phyloP scores from a whole-genome alignment of 2,329 filamentous ascomycete species.

The Exophiala viscosa region DNA sequence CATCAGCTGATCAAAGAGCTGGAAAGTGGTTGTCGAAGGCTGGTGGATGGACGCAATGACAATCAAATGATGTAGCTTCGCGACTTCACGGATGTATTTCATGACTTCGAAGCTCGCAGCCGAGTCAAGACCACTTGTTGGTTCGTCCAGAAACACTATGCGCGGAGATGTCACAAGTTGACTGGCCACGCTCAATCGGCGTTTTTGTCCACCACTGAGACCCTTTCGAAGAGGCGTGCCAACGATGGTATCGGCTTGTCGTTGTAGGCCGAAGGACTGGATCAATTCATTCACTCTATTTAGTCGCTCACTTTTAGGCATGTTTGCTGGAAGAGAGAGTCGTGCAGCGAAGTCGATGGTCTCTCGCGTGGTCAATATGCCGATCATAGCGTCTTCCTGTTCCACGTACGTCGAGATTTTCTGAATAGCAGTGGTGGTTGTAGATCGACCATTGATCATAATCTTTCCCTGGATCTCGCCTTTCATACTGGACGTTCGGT shows the following conservation, averaged over 20 bases:
- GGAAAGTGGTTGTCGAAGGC: conserved; percentile 73
- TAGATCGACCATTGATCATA: conserved; percentile 59
- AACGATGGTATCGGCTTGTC: conserved; percentile 67
- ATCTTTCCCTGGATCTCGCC: conserved; percentile 53
- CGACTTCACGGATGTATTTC: conserved; percentile 65
- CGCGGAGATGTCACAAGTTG: conserved; percentile 77
- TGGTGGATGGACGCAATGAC: conserved; percentile 83
- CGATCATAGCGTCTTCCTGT: conserved; percentile 81
- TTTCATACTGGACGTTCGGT: conserved; percentile 53
- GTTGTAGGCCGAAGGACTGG: conserved; percentile 66
- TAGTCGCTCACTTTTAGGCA: conserved; percentile 56
- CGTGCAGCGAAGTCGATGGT: conserved; percentile 74
- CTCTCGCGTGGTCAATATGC: conserved; percentile 74
- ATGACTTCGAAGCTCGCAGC: conserved; percentile 73
- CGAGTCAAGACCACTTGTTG: conserved; percentile 78
- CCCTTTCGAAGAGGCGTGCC: conserved; percentile 81
- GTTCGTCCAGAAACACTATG: conserved; percentile 78
- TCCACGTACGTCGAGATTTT: conserved; percentile 74
- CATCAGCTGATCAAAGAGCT: conserved; percentile 74
- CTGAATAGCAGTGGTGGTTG: conserved; percentile 56
- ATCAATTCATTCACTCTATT: conserved; percentile 64
- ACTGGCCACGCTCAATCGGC: conserved; percentile 72
- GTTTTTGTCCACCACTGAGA: conserved; percentile 80
- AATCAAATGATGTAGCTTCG: conserved; percentile 58
- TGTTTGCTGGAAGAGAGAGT: conserved; percentile 54